Evolutionary conservation across 768 basidiomycete species (phyloP).

Genomic region (Leccinum rimulosum): DNA sequence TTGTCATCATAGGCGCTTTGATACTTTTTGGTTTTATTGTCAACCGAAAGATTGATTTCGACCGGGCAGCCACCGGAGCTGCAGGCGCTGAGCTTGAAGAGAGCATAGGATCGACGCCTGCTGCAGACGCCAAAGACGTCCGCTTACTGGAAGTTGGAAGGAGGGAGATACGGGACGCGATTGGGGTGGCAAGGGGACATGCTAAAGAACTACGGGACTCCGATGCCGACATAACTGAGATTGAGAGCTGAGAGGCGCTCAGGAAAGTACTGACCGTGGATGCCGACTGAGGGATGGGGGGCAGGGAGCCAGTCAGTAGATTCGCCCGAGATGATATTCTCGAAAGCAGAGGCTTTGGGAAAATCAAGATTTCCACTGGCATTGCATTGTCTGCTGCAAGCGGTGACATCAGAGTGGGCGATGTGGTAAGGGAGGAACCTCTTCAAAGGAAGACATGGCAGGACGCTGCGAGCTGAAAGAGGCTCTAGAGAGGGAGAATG

Average conservation of each 20-base stretch:
- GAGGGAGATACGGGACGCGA: constrained; percentile 23
- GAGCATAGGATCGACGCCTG: constrained; percentile 17
- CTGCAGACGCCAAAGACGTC: constrained; percentile 27
- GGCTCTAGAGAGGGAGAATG: constrained; percentile 30
- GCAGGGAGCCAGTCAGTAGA: constrained; percentile 1
- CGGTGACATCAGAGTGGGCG: constrained; percentile 18
- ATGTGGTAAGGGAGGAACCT: constrained; percentile 29
- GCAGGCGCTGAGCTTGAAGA: constrained; percentile 4
- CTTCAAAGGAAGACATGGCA: constrained; percentile 13
- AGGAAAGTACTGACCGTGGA: constrained; percentile 25
- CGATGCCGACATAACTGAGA: constrained; percentile 16
- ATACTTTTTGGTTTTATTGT: constrained; percentile 24
- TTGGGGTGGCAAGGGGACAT: constrained; percentile 1
- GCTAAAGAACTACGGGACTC: constrained; percentile 21
- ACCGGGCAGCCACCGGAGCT: constrained; percentile 2
- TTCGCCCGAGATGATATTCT: constrained; percentile 24
- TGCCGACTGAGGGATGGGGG: constrained; percentile 32
- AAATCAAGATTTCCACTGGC: neutral
- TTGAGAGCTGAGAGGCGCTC: constrained; percentile 21
- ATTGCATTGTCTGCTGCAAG: neutral
- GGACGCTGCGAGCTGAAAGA: constrained; percentile 31
- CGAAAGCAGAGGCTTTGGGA: constrained; percentile 15
- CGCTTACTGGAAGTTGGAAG: constrained; percentile 24
- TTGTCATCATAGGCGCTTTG: constrained; percentile 13
- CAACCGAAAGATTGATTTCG: constrained; percentile 33